Evolutionary conservation across 2,329 filamentous ascomycete genomes (phyloP).

Genomic region (Xylariaceae sp.): DNA sequence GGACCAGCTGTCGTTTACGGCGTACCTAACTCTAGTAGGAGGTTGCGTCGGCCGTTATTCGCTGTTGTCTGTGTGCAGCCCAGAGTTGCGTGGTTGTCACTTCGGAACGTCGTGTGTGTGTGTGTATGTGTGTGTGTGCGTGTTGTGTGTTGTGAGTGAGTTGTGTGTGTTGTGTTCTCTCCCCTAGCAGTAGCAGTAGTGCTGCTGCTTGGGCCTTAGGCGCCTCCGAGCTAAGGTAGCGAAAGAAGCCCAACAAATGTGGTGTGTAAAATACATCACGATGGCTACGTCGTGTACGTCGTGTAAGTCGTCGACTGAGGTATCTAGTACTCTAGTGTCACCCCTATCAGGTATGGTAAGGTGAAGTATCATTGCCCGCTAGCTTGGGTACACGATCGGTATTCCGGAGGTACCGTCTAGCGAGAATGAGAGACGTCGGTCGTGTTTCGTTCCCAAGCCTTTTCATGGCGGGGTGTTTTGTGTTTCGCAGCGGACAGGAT

Average conservation of each 20-base stretch:
- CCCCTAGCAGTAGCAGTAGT: background rate
- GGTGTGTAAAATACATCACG: background rate
- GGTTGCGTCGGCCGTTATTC: constrained; percentile 5
- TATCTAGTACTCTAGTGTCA: background rate
- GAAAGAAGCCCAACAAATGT: background rate
- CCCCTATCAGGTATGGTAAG: background rate
- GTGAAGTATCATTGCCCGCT: background rate
- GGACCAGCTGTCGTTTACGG: constrained; percentile 14
- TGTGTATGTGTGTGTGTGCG: background rate
- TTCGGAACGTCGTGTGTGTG: no score
- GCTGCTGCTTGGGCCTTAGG: background rate
- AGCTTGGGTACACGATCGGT: background rate
- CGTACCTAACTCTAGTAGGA: no score
- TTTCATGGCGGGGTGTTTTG: constrained; percentile 30
- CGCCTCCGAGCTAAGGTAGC: background rate
- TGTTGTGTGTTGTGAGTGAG: background rate
- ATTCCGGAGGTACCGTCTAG: no score
- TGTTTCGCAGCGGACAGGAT: constrained; percentile 19
- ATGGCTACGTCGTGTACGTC: background rate
- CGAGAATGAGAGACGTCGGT: background rate
- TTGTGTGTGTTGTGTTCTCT: constrained; percentile 4
- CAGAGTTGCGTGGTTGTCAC: no score
- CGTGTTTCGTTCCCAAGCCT: background rate
- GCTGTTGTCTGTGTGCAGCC: background rate
- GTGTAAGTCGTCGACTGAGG: background rate